Conservation (phyloP, 139 green algal species). For the Chlorella sp. region DNA sequence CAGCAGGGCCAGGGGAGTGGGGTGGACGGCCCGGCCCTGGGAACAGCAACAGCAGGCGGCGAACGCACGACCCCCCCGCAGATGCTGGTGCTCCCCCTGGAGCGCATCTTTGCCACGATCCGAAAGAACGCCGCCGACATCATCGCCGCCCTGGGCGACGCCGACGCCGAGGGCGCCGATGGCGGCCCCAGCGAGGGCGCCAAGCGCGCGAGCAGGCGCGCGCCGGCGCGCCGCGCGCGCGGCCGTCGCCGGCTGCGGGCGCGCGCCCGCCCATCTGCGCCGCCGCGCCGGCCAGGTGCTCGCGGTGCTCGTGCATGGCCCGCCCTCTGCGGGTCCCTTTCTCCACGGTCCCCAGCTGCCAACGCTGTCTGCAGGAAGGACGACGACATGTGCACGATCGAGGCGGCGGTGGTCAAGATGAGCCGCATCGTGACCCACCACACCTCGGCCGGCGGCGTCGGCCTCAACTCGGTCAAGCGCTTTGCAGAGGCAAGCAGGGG, state of each 20-base stretch:
- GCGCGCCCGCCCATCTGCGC: too few relatives aligned
- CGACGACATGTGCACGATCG: constrained; percentile 22
- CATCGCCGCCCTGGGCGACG: constrained; percentile 33
- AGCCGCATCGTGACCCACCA: constrained; percentile 53
- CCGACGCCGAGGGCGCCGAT: background rate
- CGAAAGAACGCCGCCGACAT: constrained; percentile 41
- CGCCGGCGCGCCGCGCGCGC: too few relatives aligned
- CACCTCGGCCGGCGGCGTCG: constrained; percentile 18
- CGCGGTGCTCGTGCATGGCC: too few relatives aligned
- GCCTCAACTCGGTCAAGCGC: constrained; percentile 21
- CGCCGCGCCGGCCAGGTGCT: too few relatives aligned
- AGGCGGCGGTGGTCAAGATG: constrained; percentile 58
- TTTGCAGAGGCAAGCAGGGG: too few relatives aligned
- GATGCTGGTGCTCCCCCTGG: constrained; percentile 53
- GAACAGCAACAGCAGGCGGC: background rate
- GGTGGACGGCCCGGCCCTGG: too few relatives aligned
- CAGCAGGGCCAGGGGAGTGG: too few relatives aligned
- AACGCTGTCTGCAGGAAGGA: constrained; percentile 20
- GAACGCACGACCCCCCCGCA: background rate
- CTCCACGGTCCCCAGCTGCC: too few relatives aligned
- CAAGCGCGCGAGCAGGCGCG: too few relatives aligned
- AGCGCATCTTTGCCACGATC: constrained; percentile 55
- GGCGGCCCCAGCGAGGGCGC: background rate
- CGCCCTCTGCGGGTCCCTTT: too few relatives aligned
- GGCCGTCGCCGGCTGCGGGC: too few relatives aligned